Evolutionary conservation across 2,329 filamentous ascomycete genomes (phyloP).

Genomic region (Scedosporium boydii): DNA sequence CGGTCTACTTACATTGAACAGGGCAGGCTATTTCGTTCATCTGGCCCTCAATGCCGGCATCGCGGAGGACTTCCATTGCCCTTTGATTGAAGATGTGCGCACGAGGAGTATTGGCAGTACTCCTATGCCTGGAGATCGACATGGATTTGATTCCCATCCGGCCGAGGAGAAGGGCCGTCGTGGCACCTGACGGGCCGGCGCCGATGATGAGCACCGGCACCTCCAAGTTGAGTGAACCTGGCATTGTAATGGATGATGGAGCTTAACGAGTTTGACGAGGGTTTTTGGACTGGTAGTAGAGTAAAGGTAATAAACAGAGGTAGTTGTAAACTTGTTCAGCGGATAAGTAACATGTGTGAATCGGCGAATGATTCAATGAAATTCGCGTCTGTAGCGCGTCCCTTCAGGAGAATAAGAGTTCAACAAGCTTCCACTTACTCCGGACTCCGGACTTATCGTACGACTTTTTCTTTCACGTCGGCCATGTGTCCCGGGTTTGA

Average conservation of each 20-base stretch:
- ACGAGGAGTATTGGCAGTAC: slow-evolving; percentile 33
- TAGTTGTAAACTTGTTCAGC: no score
- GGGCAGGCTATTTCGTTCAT: slow-evolving; percentile 17
- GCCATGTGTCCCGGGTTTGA: no score
- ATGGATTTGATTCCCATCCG: slow-evolving; percentile 28
- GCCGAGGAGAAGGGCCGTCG: slow-evolving; percentile 31
- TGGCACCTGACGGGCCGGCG: slow-evolving; percentile 34
- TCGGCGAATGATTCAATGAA: no score
- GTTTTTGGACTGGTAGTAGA: neutral
- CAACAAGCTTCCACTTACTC: no score
- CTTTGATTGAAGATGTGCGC: slow-evolving; percentile 35
- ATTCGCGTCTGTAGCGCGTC: no score
- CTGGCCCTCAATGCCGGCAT: neutral
- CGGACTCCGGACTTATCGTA: no score
- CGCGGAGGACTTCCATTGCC: slow-evolving; percentile 2
- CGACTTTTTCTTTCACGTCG: no score
- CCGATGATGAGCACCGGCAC: slow-evolving; percentile 31
- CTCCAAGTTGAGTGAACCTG: slow-evolving; percentile 11
- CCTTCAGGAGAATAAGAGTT: no score
- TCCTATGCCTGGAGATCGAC: slow-evolving; percentile 29
- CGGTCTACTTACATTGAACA: slow-evolving; percentile 17
- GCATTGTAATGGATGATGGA: neutral
- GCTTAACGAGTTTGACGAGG: neutral
- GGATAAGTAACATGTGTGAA: no score
- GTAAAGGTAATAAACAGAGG: neutral